phyloP scores from a whole-genome alignment of 768 basidiomycete genomes.

The Galerina sulciceps region DNA sequence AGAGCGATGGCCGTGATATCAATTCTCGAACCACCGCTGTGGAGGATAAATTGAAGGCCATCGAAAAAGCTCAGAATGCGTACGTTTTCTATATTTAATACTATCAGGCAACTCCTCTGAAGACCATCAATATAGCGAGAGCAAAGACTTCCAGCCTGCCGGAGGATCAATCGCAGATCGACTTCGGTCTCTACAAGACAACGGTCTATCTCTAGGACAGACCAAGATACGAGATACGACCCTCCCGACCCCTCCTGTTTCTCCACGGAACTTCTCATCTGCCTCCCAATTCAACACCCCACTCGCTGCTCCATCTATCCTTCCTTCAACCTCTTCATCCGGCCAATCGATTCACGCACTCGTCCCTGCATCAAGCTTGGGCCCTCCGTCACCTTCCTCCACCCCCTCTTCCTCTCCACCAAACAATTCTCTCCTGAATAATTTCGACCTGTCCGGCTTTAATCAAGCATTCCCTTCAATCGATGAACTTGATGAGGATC shows the following conservation, averaged over 20 bases:
- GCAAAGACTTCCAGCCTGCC: constrained; percentile 39
- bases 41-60: constrained; percentile 50
- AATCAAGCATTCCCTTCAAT: constrained; percentile 75
- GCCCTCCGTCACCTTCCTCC: constrained; percentile 77
- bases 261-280: constrained; percentile 32
- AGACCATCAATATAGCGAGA: constrained; percentile 17
- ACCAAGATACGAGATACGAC: constrained; percentile 59
- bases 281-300: constrained; percentile 33
- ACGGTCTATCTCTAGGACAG: constrained; percentile 65
- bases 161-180: constrained; percentile 84
- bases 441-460: constrained; percentile 56
- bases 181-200: constrained; percentile 72
- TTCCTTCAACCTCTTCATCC: constrained; percentile 37
- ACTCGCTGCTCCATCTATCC: constrained; percentile 25
- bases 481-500: constrained; percentile 70
- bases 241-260: constrained; percentile 45
- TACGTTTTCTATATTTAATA: constrained; percentile 25
- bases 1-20: constrained; percentile 46
- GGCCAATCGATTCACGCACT: constrained; percentile 63
- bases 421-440: constrained; percentile 30
- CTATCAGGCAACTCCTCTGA: constrained; percentile 7
- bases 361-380: constrained; percentile 71
- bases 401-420: constrained; percentile 69
- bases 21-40: constrained; percentile 38
- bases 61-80: constrained; percentile 41